These are phyloP conservation scores for Pilobolus umbonatus DNA, from an alignment of 192 early-diverging fungal species.

Conservation along the genomic window DNA sequence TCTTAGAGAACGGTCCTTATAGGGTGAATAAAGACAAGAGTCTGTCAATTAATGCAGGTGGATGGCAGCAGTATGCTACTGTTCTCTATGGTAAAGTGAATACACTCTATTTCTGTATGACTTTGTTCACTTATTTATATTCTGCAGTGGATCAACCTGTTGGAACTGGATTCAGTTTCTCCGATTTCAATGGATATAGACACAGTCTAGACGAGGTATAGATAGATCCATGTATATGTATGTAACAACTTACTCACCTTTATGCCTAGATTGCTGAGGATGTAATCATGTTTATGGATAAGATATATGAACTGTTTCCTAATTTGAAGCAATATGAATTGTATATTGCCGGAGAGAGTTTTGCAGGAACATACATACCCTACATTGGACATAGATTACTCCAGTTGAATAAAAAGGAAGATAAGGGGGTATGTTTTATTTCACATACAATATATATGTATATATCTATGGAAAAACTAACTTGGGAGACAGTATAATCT, in stretches of 20 bases:
- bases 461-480: not conserved
- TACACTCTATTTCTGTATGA: not conserved
- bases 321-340: conserved; percentile 32
- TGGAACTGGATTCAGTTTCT: conserved; percentile 58
- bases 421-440: conserved; percentile 7
- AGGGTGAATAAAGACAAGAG: conserved; percentile 39
- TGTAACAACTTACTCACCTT: not conserved
- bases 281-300: conserved; percentile 46
- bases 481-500: conserved; percentile 38
- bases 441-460: not conserved
- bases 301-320: conserved; percentile 49
- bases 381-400: conserved; percentile 40
- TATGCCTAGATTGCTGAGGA: conserved; percentile 31
- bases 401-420: conserved; percentile 33
- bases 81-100: conserved; percentile 45
- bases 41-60: conserved; percentile 38
- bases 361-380: conserved; percentile 59
- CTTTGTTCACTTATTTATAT: not conserved
- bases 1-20: conserved; percentile 56
- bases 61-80: conserved; percentile 60
- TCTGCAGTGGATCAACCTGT: conserved; percentile 57
- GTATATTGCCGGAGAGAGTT: conserved; percentile 62
- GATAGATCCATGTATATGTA: not conserved
- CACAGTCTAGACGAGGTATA: conserved; percentile 46
- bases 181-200: conserved; percentile 30